Evolutionary conservation across 495 filamentous ascomycete genomes (phyloP), one percentile per base, ranked within the genome.

Genomic region (Podospora anserina): DNA sequence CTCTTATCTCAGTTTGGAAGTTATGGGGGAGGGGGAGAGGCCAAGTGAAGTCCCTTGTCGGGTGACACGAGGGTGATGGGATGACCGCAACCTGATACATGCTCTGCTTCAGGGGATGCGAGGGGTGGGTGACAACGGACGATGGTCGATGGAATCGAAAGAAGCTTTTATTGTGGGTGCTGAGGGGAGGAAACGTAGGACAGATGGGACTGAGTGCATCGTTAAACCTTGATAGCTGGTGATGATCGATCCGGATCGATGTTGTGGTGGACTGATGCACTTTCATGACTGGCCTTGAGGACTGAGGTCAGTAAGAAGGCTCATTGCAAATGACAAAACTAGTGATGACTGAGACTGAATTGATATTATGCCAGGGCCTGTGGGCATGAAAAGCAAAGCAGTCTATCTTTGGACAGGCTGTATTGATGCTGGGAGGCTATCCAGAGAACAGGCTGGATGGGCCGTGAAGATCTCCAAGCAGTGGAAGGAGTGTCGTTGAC

Each of bases 1-100:
- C 27, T 27, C 19, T 62, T 18, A 28, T 61, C 30, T 32, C 27
- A 55, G 57, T 49, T 64, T 20, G 63, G 16, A 34, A 63, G 32
- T 3, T 56, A 28, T 16, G 65, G 60, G 13, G 1, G 13, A 32
- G 23, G 23, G 23, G 58, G 3, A 19, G 3, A 62, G 18, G 30
- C 9, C 18, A n/a, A 58, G 55, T 58, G 49, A 26, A 4, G n/a
- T 56, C 59, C 34, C 66, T 19, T 64, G 54, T 34, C 64, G 15
- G 66, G 60, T 30, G 63, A 65, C 70, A 49, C 39, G 39, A 49
- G 66, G 68, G 44, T 61, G 44, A 65, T 59, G 26, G 39, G 66
- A 71, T 73, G 68, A 60, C 71, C 71, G 66, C 62, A 68, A 66
- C 53, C 49, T 73, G 71, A 73, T 65, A 73, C 71, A 70, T 34